These are phyloP conservation scores for Quercus glauca DNA, from an alignment of 306 rosid genomes.

Conservation along the genomic window DNA sequence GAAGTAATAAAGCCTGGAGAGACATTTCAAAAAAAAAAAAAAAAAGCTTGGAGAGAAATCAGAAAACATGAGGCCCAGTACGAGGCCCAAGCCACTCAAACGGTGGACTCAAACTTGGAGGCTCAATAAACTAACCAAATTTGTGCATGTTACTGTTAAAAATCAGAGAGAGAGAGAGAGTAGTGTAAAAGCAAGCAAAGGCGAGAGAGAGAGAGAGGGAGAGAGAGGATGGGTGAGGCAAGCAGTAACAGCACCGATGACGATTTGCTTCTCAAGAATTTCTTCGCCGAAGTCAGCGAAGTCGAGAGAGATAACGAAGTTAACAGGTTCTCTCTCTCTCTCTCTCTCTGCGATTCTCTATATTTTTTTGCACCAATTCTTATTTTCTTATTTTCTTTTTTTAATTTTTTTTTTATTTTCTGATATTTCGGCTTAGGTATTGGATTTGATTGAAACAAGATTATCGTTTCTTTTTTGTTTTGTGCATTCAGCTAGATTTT, in stretches of 20 bases:
- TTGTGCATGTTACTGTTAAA: neutral
- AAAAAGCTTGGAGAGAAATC: too few relatives aligned
- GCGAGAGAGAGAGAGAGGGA: neutral
- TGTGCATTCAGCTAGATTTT: conserved; percentile 2
- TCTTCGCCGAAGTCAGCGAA: conserved; percentile 98
- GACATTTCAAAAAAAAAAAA: too few relatives aligned
- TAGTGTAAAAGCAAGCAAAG: neutral
- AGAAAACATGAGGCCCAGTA: neutral
- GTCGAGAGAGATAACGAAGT: conserved; percentile 98
- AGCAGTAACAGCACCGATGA: conserved; percentile 36
- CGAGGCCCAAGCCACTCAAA: neutral
- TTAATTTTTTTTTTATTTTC: neutral
- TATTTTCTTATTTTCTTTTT: neutral
- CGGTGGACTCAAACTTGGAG: neutral
- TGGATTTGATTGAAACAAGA: neutral
- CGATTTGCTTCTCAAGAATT: conserved; percentile 90
- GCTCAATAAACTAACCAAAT: neutral
- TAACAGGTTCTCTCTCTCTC: conserved; percentile 45
- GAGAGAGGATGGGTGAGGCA: conserved; percentile 41
- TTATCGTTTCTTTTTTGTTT: conserved; percentile 19
- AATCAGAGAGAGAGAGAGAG: neutral
- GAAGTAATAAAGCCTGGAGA: too few relatives aligned
- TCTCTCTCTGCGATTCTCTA: neutral
- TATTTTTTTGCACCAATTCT: neutral
- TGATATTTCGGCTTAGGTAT: neutral